Conservation (phyloP, 768 basidiomycete species). For the Kwoniella dendrophila region DNA sequence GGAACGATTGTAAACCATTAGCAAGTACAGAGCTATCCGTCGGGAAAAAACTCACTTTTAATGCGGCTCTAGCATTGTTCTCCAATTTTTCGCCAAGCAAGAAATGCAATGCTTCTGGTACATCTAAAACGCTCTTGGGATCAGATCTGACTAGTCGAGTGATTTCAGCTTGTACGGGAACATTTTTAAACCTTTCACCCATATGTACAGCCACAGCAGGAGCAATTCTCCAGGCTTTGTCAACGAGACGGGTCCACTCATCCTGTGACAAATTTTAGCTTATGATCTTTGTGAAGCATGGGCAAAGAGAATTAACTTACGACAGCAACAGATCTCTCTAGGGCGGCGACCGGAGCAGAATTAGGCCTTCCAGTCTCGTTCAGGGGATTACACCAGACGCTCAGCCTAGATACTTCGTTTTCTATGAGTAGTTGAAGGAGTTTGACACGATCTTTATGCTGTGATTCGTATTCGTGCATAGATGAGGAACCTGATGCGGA, state of each 20-base stretch:
- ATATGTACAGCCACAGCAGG: slow-evolving; percentile 81
- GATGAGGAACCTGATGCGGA: slow-evolving; percentile 38
- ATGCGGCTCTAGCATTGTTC: slow-evolving; percentile 64
- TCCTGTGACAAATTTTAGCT: slow-evolving; percentile 20
- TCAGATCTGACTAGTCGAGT: slow-evolving; percentile 71
- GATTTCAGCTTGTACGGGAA: slow-evolving; percentile 71
- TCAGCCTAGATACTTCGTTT: slow-evolving; percentile 82
- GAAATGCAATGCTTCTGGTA: slow-evolving; percentile 78
- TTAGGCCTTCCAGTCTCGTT: slow-evolving; percentile 62
- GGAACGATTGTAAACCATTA: background rate
- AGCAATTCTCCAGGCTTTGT: slow-evolving; percentile 76
- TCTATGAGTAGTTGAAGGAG: slow-evolving; percentile 83
- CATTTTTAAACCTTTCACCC: slow-evolving; percentile 81
- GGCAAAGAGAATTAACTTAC: slow-evolving; percentile 58
- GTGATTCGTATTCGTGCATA: slow-evolving; percentile 62
- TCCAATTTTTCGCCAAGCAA: slow-evolving; percentile 75
- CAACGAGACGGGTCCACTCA: slow-evolving; percentile 69
- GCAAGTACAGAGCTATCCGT: background rate
- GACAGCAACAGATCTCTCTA: slow-evolving; percentile 66
- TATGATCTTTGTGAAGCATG: background rate
- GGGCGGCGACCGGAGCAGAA: slow-evolving; percentile 54
- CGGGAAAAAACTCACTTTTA: slow-evolving; percentile 72
- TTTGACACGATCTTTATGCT: slow-evolving; percentile 69
- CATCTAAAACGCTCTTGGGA: slow-evolving; percentile 69
- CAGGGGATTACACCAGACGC: slow-evolving; percentile 86